Evolutionary conservation across 345 rosid genomes (phyloP).

Genomic region (Camelina sativa): DNA sequence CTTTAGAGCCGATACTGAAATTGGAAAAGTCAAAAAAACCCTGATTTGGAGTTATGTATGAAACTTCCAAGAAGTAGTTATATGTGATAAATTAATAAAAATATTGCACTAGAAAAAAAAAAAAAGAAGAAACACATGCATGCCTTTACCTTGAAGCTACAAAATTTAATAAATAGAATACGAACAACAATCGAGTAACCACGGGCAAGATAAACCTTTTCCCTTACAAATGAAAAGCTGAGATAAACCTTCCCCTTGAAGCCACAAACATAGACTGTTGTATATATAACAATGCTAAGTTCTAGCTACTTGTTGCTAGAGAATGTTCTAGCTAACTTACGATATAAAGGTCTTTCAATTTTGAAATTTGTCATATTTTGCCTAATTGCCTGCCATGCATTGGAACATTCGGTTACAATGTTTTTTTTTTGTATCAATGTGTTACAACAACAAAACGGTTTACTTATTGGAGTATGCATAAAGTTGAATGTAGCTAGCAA

Average conservation of each 20-base stretch:
- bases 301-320: neutral
- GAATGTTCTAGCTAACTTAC: constrained; percentile 10
- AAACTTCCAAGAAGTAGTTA: constrained; percentile 10
- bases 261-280: constrained; percentile 13
- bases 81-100: constrained; percentile 3
- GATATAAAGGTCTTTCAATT: neutral
- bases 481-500: constrained; percentile 13
- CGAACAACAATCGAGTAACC: constrained; percentile 21
- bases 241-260: constrained; percentile 43
- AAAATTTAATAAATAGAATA: constrained; percentile 1
- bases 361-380: neutral
- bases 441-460: neutral
- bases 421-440: neutral
- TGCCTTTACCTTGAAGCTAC: constrained; percentile 14
- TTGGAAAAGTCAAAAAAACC: constrained; percentile 30
- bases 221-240: neutral
- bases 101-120: constrained; percentile 8
- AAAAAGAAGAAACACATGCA: constrained; percentile 6
- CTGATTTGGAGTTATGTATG: constrained; percentile 4
- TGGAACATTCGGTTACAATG: neutral
- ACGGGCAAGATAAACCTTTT: constrained; percentile 38
- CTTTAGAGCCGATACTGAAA: neutral
- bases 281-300: neutral
- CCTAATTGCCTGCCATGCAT: too few relatives aligned
- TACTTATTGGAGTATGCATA: neutral